These are phyloP conservation scores for Thraustochytrium striatum DNA, from an alignment of 352 stramenopile species.

Conservation along the genomic window DNA sequence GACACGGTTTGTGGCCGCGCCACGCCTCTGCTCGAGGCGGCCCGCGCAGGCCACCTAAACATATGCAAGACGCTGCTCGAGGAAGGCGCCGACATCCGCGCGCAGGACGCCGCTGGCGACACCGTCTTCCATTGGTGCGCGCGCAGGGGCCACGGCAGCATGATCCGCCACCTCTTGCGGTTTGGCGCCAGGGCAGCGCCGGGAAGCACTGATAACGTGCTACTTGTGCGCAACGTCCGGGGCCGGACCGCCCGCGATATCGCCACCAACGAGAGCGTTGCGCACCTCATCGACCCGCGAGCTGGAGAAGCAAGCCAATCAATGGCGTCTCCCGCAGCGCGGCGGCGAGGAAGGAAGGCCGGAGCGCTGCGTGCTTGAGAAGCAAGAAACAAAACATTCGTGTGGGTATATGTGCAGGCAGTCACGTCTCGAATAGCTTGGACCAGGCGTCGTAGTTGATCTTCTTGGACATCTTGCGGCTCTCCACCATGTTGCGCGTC, in stretches of 20 bases:
- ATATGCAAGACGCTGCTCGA: neutral
- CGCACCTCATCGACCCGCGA: neutral
- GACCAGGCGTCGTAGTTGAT: slow-evolving; percentile 39
- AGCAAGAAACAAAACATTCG: neutral
- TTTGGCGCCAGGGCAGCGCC: neutral
- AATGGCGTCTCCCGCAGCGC: neutral
- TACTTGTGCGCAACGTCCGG: neutral
- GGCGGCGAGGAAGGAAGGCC: neutral
- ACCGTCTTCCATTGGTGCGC: slow-evolving; percentile 41
- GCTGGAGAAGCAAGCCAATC: neutral
- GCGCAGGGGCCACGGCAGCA: slow-evolving; percentile 18
- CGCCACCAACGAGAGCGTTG: slow-evolving; percentile 10
- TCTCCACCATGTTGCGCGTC: neutral
- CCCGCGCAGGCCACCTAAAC: neutral
- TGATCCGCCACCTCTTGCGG: slow-evolving; percentile 15
- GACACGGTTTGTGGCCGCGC: neutral
- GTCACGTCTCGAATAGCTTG: slow-evolving; percentile 17
- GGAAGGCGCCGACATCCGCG: slow-evolving; percentile 1
- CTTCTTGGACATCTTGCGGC: slow-evolving; percentile 46
- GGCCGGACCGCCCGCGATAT: neutral
- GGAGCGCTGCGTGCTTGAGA: neutral
- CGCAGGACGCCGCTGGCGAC: slow-evolving; percentile 16
- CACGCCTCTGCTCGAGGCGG: slow-evolving; percentile 15
- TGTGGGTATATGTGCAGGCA: neutral
- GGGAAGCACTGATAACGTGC: slow-evolving; percentile 11